phyloP scores from a whole-genome alignment of 495 filamentous ascomycete species.

The Penicillium arizonense region DNA sequence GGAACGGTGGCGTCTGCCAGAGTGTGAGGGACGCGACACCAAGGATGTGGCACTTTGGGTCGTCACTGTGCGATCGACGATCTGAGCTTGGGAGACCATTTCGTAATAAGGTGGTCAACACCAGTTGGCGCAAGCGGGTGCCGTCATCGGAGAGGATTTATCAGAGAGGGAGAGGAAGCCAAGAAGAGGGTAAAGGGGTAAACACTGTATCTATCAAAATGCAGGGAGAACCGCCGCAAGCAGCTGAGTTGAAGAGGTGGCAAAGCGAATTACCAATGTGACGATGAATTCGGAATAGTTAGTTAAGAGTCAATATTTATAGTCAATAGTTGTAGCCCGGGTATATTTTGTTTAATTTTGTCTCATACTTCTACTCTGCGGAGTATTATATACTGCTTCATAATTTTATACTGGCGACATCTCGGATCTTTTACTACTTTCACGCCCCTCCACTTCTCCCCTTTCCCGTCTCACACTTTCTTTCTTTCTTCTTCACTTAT shows the following conservation, averaged over 20 bases:
- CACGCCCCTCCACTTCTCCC: constrained; percentile 9
- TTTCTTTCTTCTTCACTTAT: constrained; percentile 2
- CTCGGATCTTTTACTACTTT: constrained; percentile 8
- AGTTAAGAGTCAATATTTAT: background rate
- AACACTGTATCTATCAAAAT: constrained; percentile 6
- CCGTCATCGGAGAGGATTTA: constrained; percentile 13
- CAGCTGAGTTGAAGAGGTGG: constrained; percentile 19
- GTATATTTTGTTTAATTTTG: no score
- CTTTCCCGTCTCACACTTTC: constrained; percentile 4
- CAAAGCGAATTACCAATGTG: constrained; percentile 12
- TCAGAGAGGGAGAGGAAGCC: background rate
- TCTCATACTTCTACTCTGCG: no score
- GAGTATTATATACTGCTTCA: background rate
- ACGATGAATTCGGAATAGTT: background rate
- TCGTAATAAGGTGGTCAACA: constrained; percentile 24
- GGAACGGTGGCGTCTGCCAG: constrained; percentile 63
- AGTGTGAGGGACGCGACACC: constrained; percentile 54
- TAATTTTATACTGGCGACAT: constrained; percentile 1
- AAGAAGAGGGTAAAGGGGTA: background rate
- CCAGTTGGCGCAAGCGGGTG: constrained; percentile 11
- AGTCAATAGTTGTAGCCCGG: background rate
- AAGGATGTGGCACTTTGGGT: constrained; percentile 57
- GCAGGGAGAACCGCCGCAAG: constrained; percentile 12
- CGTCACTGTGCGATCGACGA: constrained; percentile 49
- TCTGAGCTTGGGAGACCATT: constrained; percentile 77